Evolutionary conservation across 192 early-diverging fungal species (phyloP), one percentile per base, ranked within the genome.

Genomic region (Backusella sp.): DNA sequence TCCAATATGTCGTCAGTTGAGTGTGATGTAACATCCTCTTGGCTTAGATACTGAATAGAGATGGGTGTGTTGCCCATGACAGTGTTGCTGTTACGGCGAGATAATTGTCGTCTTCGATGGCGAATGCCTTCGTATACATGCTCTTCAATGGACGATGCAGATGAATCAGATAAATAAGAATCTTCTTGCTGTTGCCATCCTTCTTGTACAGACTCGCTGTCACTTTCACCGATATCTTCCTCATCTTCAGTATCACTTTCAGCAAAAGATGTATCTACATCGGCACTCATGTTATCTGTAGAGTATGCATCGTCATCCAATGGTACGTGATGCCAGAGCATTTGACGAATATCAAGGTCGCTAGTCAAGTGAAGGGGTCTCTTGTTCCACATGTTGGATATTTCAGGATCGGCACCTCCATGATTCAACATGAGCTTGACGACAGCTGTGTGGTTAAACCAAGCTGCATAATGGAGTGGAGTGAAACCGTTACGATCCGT

Each of bases 381-480:
- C 14, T 76, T 42, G 35, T 59, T 68, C 77, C 78, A 75, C 28
- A 15, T 6, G 37, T 79, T 75, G 1, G 68, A 53, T 53, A 73
- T 39, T 19, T 73, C 70, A 19, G 67, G 34, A 65, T 76, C 53
- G 26, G 75, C 80, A 14, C 66, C 44, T 1, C 72, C 75, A 12
- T 66, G 35, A 41, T 53, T 83, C 7, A 94, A 68, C 39, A 94
- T 83, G 71, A 88, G 30, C 79, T 84, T 86, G 8, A 88, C 89
- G n/a, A 92, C 80, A 14, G 80, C 79, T 6, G 70, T 70, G 9
- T 87, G 82, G 1, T 88, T 88, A 65, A 82, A 82, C 88, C 91
- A 92, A 32, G 84, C 80, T 5, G 89, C 88, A 86, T 91, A 92
- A 77, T 94, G 92, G 69, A 94, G 76, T 3, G 91, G 86, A 6